Base-by-base conservation (phyloP, 345 rosid genomes). In the Eutrema yunnanense region DNA sequence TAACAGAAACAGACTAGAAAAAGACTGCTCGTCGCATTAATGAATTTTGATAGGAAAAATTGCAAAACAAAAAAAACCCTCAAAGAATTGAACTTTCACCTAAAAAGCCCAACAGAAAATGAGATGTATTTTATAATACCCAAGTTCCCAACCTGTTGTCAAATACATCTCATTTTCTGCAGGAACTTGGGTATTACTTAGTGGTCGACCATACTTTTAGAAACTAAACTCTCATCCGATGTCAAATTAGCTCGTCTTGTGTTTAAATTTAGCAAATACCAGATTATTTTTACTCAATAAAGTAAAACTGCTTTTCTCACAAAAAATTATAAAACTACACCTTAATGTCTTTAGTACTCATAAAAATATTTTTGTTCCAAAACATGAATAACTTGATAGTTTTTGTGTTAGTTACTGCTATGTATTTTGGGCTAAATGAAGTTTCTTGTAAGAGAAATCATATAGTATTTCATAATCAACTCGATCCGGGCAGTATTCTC, bases 371-470 rank as follows among this genome's bases (percentile, higher is more conserved):
- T 6, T 34, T 19, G 11, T 34, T 48, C 33, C 4, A 8, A 26
- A 52, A 41, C 9, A 67, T 67, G 62, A 41, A 41, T 2, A 11
- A 0, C 6, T 3, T 30, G 1, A 41, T 53, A 9, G n/a, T 41
- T 30, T 3, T 67, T 12, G 0, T 42, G 38, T 53, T 67, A 9
- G 0, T 29, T 52, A 26, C 4, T 1, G 8, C 10, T 30, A n/a
- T 29, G 6, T 41, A 16, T 41, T 53, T 67, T 7, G 10, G 16
- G 13, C 0, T 41, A 32, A 41, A 41, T 30, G 62, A 67, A 53
- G 49, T 41, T 65, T 65, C 46, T 67, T 67, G 72, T 50, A 53
- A 67, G 8, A 29, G 9, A 41, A 67, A 53, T 10, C 51, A 41
- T 6, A 9, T 67, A 40, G 62, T 40, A 6, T 9, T 67, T 30